These are phyloP conservation scores for Epipyxis sp. DNA, from an alignment of 108 stramenopile genomes.

Conservation along the genomic window DNA sequence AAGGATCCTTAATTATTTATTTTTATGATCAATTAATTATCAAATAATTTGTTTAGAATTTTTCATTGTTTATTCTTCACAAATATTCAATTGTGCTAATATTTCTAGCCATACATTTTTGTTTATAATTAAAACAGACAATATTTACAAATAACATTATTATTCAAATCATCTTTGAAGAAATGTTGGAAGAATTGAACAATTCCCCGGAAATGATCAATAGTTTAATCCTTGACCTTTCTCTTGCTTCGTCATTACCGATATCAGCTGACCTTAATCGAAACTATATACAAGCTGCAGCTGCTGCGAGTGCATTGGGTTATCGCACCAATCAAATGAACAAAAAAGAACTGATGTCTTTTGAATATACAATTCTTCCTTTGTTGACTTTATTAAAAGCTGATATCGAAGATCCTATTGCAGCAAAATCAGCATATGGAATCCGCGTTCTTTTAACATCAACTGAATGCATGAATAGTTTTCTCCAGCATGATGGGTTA, in stretches of 20 bases:
- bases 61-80: too few species aligned
- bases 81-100: too few species aligned
- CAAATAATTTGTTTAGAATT: too few species aligned
- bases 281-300: constrained; percentile 12
- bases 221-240: constrained; percentile 6
- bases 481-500: constrained; percentile 11
- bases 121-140: too few species aligned
- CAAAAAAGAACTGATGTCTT: background rate
- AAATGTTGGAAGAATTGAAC: background rate
- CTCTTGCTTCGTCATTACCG: constrained; percentile 1
- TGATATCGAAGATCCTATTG: constrained; percentile 29
- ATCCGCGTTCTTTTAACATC: background rate
- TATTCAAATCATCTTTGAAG: background rate
- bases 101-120: too few species aligned
- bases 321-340: background rate
- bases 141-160: too few species aligned
- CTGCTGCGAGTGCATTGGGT: constrained; percentile 8
- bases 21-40: too few species aligned
- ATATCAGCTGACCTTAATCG: background rate
- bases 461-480: constrained; percentile 1
- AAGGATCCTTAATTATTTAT: too few species aligned
- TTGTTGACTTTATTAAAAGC: background rate
- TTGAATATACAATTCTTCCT: background rate
- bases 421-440: constrained; percentile 1
- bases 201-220: constrained; percentile 11